A percentile compares a stretch with the other conserved stretches of the same genome.
Conservation (phyloP, 306 rosid genomes). For the Vicia sativa region DNA sequence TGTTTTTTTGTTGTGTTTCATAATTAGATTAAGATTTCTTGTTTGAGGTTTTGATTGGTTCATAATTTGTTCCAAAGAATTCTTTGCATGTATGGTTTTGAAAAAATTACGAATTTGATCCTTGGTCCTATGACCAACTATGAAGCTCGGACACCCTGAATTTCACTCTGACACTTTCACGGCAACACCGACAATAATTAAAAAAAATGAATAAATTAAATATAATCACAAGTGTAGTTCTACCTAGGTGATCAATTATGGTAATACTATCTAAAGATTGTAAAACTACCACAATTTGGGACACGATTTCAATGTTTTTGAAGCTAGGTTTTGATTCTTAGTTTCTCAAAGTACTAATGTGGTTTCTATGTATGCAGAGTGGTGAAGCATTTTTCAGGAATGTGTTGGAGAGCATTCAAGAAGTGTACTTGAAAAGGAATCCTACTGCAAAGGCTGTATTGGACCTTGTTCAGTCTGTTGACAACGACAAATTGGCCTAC, state of each 20-base stretch:
- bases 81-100: background rate
- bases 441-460: constrained; percentile 86
- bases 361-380: constrained; percentile 55
- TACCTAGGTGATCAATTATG: background rate
- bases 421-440: constrained; percentile 77
- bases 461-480: constrained; percentile 74
- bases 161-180: no score
- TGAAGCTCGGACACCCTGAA: no score
- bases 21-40: background rate
- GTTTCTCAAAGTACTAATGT: background rate
- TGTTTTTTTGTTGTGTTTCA: background rate
- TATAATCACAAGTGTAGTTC: no score
- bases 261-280: no score
- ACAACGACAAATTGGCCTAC: constrained; percentile 57
- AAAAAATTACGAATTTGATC: constrained; percentile 23
- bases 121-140: constrained; percentile 9
- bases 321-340: background rate
- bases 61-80: background rate
- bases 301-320: background rate
- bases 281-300: background rate
- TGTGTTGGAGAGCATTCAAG: constrained; percentile 74
- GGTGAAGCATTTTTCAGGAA: constrained; percentile 76
- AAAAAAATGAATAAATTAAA: no score
- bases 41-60: background rate
- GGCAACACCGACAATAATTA: no score